Base-by-base conservation (phyloP, 768 basidiomycete species). In the Tulasnella sp. region DNA sequence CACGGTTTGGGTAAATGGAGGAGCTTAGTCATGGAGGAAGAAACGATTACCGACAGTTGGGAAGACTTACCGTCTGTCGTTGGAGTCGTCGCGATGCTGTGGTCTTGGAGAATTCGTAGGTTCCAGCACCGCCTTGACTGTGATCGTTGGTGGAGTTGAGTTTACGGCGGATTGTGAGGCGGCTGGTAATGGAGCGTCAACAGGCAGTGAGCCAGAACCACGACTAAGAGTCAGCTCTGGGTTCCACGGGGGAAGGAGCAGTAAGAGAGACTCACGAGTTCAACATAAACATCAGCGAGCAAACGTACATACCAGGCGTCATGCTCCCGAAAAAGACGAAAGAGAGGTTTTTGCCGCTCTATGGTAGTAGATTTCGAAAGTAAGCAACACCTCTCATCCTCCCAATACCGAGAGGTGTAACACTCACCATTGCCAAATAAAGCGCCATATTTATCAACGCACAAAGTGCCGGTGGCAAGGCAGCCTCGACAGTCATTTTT, bases 401-500 rank as follows among this genome's bases (percentile, higher is more conserved):
- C 67, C 19, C 31, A 25, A 31, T 1, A 3, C 22, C 14, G 67
- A 0, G 29, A 19, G 7, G 37, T 34, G 19, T 3, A 49, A 1
- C 34, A 73, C 72, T 31, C 36, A 73, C 72, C 72, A 73, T 73
- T 22, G 19, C 49, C 19, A 73, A 22, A 29, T 45, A 73, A 8
- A 49, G 19, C 6, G 42, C 29, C 34, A 73, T 45, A 37, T 73
- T 73, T 11, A 73, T n/a, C 34, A 42, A n/a, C 3, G 72, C 72
- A n/a, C 40, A 73, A n/a, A 73, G 22, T 36, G 49, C 40, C 12
- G 72, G 72, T 3, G 72, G 72, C 11, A 73, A n/a, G 11, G 72
- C 72, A n/a, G 72, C 40, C 52, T 73, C 72, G 37, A 38, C 37
- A 8, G 72, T 73, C 37, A 73, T 37, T n/a, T 38, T 45, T 15